Evolutionary conservation across 768 basidiomycete species (phyloP), one percentile per base, ranked within the genome.

Genomic region (Rhodotorula graminis): DNA sequence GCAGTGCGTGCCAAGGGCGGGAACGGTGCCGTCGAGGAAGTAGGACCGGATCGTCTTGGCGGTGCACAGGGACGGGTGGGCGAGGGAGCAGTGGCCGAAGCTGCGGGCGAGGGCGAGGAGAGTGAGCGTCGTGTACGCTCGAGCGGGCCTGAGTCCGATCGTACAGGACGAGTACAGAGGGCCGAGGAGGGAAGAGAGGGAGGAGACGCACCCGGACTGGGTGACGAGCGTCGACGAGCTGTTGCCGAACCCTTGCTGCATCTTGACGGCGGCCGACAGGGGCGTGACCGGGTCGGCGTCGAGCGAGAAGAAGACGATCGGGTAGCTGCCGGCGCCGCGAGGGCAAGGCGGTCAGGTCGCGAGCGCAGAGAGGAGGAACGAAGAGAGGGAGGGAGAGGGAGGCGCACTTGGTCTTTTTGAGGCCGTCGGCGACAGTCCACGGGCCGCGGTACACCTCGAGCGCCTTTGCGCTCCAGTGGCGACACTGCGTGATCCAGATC

Each of bases 231-330:
- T 53, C 1, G 74, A 71, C 11, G 71, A 73, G 18, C 70, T 71
- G 23, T 61, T 49, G 29, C 73, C 74, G 44, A 72, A 72, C 21
- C 52, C 65, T 23, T 33, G 57, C 11, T 56, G 46, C 77, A 77
- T 76, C 42, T 40, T 31, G 7, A 31, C 37, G 0, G 77, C 77
- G 0, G 74, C 49, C 0, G 53, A 9, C 15, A 78, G 68, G 0
- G 77, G 76, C 18, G 76, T 77, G 56, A 78, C 77, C 18, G 73
- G 73, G 49, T 78, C 77, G 49, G 69, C 69, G 4, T 71, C 71
- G 12, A 73, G 69, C 14, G 72, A 70, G 46, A 77, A 9, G 65
- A 76, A 74, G 25, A 72, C 57, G 33, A 74, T 63, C 18, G 73
- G 73, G 59, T 59, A 60, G 5, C 69, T 74, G 63, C 15, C 5